Base-by-base conservation (phyloP, 768 basidiomycete genomes). In the Cystofilobasidium bisporidii region DNA sequence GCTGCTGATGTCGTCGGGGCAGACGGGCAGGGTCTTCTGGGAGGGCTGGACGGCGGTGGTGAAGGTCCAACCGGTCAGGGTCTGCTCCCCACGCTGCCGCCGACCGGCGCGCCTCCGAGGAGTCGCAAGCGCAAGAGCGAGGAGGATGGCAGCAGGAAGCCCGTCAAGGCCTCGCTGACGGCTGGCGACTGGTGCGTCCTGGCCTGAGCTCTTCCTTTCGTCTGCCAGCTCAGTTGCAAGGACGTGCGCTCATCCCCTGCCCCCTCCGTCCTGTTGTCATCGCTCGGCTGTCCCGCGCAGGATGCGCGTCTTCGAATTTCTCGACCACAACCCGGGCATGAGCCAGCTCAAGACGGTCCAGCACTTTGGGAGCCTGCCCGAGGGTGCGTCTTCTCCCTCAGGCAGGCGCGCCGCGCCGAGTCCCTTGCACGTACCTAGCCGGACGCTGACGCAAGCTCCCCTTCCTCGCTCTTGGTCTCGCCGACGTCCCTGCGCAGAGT, bases 321-420 rank as follows among this genome's bases (percentile, higher is more conserved):
- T 61, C n/a, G 60, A 61, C 40, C 14, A 61, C 33, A 14, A 43
- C 40, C 33, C 36, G 8, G 45, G 30, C 10, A 12, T 47, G 22
- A 61, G 45, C 26, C 60, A 61, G 45, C 40, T 61, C 30, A 41
- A 47, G 30, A 45, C 40, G 41, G 40, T 45, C 40, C 40, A 61
- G 38, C 40, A 43, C 28, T 61, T 61, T 22, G 11, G 20, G 8
- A 28, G 17, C 10, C n/a, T 43, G 28, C 40, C 20, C 14, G 10
- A 61, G 3, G 40, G 60, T 45, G 28, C 32, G 60, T 60, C 12
- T n/a, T n/a, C n/a, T n/a, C n/a, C n/a, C n/a, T n/a, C n/a, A n/a
- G n/a, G n/a, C n/a, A n/a, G n/a, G n/a, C n/a, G n/a, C n/a, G n/a
- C n/a, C n/a, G n/a, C n/a, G n/a, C n/a, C n/a, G n/a, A n/a, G n/a